These are phyloP conservation scores for Chaetomium strumarium DNA, from an alignment of 2,329 filamentous ascomycete species.

Conservation along the genomic window DNA sequence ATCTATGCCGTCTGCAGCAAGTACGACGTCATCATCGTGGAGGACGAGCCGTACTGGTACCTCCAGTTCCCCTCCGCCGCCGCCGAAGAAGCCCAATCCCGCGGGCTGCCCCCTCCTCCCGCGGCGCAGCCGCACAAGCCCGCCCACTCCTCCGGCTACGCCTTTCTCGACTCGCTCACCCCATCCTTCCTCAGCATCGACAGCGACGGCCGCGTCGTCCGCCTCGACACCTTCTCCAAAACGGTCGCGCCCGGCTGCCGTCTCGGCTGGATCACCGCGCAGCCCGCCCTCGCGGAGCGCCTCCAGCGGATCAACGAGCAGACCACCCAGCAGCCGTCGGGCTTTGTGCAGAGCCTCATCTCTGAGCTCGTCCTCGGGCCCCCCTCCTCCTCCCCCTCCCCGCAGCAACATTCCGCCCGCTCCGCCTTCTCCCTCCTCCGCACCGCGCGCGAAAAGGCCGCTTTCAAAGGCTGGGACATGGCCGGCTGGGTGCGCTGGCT, in stretches of 20 bases:
- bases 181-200: constrained; percentile 81
- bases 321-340: constrained; percentile 76
- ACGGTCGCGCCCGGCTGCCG: constrained; percentile 85
- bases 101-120: constrained; percentile 31
- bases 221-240: constrained; percentile 91
- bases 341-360: constrained; percentile 75
- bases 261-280: constrained; percentile 83
- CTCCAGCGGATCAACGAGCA: constrained; percentile 64
- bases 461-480: constrained; percentile 63
- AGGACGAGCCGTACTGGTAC: constrained; percentile 96
- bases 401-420: neutral
- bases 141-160: constrained; percentile 48
- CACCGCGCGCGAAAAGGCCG: constrained; percentile 41
- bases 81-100: constrained; percentile 43
- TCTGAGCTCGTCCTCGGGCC: constrained; percentile 9
- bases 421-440: constrained; percentile 29
- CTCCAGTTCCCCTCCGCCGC: constrained; percentile 76
- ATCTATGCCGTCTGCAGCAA: constrained; percentile 75
- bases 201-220: constrained; percentile 77
- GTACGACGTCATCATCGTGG: constrained; percentile 85
- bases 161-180: constrained; percentile 75
- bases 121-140: constrained; percentile 28
- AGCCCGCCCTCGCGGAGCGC: constrained; percentile 71
- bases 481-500: constrained; percentile 91
- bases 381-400: neutral